These are phyloP conservation scores for Neostapfia colusana DNA, from an alignment of 176 grass and related monocot genomes.

Conservation along the genomic window DNA sequence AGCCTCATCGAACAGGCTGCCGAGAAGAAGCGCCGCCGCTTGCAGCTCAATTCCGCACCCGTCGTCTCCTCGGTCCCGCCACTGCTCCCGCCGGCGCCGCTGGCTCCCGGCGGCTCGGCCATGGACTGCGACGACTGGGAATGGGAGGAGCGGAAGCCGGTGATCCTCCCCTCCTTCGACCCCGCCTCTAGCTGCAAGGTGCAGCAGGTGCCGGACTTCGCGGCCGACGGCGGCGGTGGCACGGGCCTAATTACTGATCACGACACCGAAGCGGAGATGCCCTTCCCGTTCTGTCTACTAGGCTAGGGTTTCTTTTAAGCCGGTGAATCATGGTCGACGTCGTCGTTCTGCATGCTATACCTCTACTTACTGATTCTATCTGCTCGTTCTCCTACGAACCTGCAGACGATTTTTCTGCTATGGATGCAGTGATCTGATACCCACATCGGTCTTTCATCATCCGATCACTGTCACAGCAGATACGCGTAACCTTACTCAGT, in stretches of 20 bases:
- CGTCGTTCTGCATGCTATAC: neutral
- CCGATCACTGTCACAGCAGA: conserved; percentile 5
- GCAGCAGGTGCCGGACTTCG: conserved; percentile 45
- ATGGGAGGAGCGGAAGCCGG: conserved; percentile 37
- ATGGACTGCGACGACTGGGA: conserved; percentile 20
- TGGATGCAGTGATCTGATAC: neutral
- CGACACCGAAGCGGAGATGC: conserved; percentile 20
- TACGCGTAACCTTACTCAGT: neutral
- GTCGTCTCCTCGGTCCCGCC: neutral
- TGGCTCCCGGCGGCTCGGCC: neutral
- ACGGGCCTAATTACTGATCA: conserved; percentile 24
- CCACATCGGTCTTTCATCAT: neutral
- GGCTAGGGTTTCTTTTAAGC: conserved; percentile 57
- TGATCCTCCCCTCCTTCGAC: conserved; percentile 6
- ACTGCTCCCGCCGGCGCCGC: neutral
- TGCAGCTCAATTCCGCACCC: neutral
- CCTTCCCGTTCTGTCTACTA: conserved; percentile 71
- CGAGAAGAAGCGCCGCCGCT: conserved; percentile 48
- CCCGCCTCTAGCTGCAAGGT: conserved; percentile 2
- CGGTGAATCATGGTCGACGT: neutral
- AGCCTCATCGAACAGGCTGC: conserved; percentile 40
- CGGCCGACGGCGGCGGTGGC: neutral
- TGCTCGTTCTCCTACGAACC: neutral
- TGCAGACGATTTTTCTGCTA: conserved; percentile 17
- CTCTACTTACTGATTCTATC: neutral